Evolutionary conservation across 768 basidiomycete genomes (phyloP), one percentile per base, ranked within the genome.

Genomic region (Phaeotremella skinneri): DNA sequence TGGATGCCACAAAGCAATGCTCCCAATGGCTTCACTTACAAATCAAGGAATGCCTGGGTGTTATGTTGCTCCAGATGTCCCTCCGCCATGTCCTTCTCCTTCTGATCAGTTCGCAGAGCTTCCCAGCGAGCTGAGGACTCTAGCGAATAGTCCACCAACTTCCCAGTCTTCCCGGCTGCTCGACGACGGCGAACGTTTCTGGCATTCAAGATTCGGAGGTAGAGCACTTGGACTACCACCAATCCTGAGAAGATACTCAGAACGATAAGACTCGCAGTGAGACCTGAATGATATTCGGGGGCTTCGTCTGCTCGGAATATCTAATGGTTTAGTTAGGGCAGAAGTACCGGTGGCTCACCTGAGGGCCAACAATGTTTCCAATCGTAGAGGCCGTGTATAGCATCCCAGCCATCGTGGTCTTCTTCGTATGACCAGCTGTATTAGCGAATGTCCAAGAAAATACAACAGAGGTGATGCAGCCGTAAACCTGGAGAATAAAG

Each of bases 391-490:
- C 68, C 21, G 66, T 54, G 42, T 56, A 66, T 7, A 69, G 49
- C 56, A 62, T 66, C 20, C 61, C 68, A 0, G 68, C 66, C 7
- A 62, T 69, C 2, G 62, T 64, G 3, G 68, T 69, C 57, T 69
- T 69, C 42, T 69, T 69, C 45, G 64, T 69, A 37, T 66, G 62
- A 5, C 63, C 67, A 2, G 60, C 63, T 9, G 58, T 62, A 27
- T 62, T 66, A 25, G 61, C 64, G 27, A 61, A 66, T 9, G 62
- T 43, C 68, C 68, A 69, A 31, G 62, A 64, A 57, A 69, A 64
- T 48, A 66, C 53, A 42, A 69, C 45, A 1, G 62, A 57, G 14
- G 59, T 64, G 23, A 69, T 31, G 34, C 55, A 58, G 39, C 64
- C 59, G 58, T 49, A 69, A 11, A 69, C 57, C 31, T 66, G 64